Percentiles rank a stretch among this genome's conserved stretches.
Conservation (phyloP, 768 basidiomycete genomes). For the Pulveroboletus sp. region DNA sequence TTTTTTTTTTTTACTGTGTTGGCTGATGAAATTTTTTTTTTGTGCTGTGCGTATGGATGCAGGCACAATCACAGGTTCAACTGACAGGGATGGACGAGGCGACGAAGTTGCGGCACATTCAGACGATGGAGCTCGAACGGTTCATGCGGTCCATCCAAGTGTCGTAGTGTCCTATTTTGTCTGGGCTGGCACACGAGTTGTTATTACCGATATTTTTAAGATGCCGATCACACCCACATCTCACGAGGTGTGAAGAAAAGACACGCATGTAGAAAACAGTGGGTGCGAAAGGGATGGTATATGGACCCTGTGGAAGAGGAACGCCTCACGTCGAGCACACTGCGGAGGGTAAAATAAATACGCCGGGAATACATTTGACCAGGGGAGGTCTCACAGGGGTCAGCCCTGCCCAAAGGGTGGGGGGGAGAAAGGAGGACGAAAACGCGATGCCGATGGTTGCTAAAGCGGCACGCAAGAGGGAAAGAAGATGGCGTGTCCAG, state of each 20-base stretch:
- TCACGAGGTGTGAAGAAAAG: background rate
- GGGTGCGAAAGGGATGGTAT: too few species aligned
- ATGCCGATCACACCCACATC: background rate
- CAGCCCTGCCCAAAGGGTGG: too few species aligned
- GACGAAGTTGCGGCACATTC: slow-evolving; percentile 58
- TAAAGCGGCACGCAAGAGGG: too few species aligned
- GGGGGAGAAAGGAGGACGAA: too few species aligned
- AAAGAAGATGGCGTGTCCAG: too few species aligned
- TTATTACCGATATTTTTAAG: slow-evolving; percentile 18
- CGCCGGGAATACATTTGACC: too few species aligned
- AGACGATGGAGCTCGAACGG: slow-evolving; percentile 56
- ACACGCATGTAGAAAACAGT: too few species aligned
- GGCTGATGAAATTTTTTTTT: background rate
- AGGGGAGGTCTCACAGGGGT: too few species aligned
- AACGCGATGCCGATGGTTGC: too few species aligned
- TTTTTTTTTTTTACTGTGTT: background rate
- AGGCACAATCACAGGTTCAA: slow-evolving; percentile 42
- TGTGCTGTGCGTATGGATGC: background rate
- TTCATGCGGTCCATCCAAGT: slow-evolving; percentile 56
- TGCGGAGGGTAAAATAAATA: too few species aligned
- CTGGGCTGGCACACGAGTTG: slow-evolving; percentile 1
- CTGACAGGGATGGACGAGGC: slow-evolving; percentile 48
- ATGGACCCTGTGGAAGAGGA: too few species aligned
- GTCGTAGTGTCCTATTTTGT: slow-evolving; percentile 17
- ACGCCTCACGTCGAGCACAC: too few species aligned